These are phyloP conservation scores for Entrophospora sp. DNA, from an alignment of 192 early-diverging fungal species.

Conservation along the genomic window DNA sequence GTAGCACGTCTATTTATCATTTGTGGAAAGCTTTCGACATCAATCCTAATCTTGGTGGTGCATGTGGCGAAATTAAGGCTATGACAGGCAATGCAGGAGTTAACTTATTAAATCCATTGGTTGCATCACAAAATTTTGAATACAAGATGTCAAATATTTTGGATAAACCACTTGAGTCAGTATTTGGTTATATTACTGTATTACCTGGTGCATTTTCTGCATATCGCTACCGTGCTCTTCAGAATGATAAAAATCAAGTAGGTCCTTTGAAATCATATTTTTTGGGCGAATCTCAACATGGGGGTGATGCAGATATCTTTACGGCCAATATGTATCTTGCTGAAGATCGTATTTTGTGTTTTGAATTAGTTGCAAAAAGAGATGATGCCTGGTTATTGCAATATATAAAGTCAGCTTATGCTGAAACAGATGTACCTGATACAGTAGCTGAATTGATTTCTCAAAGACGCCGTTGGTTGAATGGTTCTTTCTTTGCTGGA, in stretches of 20 bases:
- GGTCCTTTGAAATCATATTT: slow-evolving; percentile 72
- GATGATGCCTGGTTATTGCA: slow-evolving; percentile 59
- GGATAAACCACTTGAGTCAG: slow-evolving; percentile 66
- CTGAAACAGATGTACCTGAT: slow-evolving; percentile 78
- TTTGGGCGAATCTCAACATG: slow-evolving; percentile 52
- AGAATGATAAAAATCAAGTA: slow-evolving; percentile 47
- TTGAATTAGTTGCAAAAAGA: slow-evolving; percentile 73
- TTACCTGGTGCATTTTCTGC: slow-evolving; percentile 83
- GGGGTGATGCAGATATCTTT: slow-evolving; percentile 56
- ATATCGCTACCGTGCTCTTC: slow-evolving; percentile 66
- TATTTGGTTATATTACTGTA: slow-evolving; percentile 83
- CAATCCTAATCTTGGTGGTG: slow-evolving; percentile 51
- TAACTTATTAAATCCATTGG: slow-evolving; percentile 45
- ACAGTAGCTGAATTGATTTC: slow-evolving; percentile 84
- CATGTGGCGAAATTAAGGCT: slow-evolving; percentile 58
- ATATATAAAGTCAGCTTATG: slow-evolving; percentile 61
- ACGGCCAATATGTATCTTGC: slow-evolving; percentile 77
- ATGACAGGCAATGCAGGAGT: slow-evolving; percentile 59
- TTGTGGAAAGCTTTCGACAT: slow-evolving; percentile 59
- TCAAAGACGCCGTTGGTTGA: slow-evolving; percentile 94
- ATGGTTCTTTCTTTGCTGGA: slow-evolving; percentile 90
- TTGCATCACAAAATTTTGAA: slow-evolving; percentile 62
- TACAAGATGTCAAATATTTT: slow-evolving; percentile 66
- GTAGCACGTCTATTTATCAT: slow-evolving; percentile 54
- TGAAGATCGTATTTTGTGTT: slow-evolving; percentile 79